phyloP scores from a whole-genome alignment of 169 alveolate species.

The Babesia bovis region DNA sequence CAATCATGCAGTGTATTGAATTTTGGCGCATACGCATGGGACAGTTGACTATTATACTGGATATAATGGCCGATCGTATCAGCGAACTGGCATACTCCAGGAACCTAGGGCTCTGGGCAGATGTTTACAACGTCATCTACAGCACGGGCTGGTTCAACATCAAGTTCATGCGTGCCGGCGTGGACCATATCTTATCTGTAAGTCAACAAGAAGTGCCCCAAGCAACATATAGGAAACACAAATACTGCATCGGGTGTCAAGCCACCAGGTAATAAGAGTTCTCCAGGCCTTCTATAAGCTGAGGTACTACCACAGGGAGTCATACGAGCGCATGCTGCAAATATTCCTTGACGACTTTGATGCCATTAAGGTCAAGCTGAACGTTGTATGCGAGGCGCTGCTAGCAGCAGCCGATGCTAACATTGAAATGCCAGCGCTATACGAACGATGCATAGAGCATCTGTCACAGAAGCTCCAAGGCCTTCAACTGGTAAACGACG shows the following conservation, averaged over 20 bases:
- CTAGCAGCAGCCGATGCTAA: constrained; percentile 71
- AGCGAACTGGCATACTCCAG: constrained; percentile 37
- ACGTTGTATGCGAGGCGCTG: constrained; percentile 49
- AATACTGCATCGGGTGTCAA: constrained; percentile 52
- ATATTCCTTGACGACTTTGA: constrained; percentile 37
- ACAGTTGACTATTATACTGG: constrained; percentile 29
- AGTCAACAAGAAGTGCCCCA: background rate
- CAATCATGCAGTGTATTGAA: constrained; percentile 27
- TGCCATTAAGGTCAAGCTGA: constrained; percentile 22
- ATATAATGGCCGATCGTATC: constrained; percentile 30
- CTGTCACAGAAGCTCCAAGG: constrained; percentile 6
- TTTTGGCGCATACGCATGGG: constrained; percentile 40
- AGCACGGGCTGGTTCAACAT: constrained; percentile 60
- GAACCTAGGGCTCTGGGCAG: constrained; percentile 68
- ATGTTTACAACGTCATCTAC: constrained; percentile 44
- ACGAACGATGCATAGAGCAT: constrained; percentile 31
- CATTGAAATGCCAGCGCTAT: constrained; percentile 31
- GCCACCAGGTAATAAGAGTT: constrained; percentile 47
- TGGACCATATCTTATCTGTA: constrained; percentile 44
- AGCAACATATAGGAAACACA: constrained; percentile 39
- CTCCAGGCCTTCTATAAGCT: constrained; percentile 64
- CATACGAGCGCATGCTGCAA: constrained; percentile 36
- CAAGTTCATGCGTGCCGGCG: constrained; percentile 57
- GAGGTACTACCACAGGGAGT: constrained; percentile 56
- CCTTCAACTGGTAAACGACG: constrained; percentile 12